Conservation (phyloP, 2,329 filamentous ascomycete genomes). For the Apiospora saccharicola region DNA sequence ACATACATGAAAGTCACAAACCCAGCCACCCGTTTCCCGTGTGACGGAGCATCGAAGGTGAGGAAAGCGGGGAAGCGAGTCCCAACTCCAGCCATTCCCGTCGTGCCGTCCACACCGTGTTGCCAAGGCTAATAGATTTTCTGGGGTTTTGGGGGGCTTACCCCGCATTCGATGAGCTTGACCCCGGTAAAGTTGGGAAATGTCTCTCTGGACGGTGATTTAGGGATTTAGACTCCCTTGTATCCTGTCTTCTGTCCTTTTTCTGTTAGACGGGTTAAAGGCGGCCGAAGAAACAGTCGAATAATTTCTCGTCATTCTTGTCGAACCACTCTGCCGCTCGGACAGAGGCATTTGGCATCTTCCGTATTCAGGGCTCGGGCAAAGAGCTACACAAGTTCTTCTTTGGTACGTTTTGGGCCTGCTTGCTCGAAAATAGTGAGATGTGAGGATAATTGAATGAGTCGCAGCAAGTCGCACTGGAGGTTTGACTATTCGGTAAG, state of each 20-base stretch:
- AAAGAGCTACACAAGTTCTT: background rate
- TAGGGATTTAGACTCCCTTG: background rate
- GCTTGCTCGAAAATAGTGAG: background rate
- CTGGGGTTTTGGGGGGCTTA: constrained; percentile 1
- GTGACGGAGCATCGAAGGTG: background rate
- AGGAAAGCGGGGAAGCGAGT: constrained; percentile 6
- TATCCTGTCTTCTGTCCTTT: background rate
- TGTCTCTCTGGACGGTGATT: background rate
- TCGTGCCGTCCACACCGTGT: constrained; percentile 7
- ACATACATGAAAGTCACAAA: background rate
- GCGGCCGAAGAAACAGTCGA: background rate
- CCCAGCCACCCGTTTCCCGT: constrained; percentile 7
- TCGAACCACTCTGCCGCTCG: background rate
- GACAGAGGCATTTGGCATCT: background rate
- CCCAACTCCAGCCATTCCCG: constrained; percentile 4
- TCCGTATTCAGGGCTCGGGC: background rate
- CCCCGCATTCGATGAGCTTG: constrained; percentile 20
- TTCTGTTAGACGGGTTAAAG: constrained; percentile 6
- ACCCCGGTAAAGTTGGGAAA: background rate
- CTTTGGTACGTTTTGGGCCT: background rate
- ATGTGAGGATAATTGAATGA: background rate
- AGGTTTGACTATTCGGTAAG: background rate
- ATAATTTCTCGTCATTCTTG: constrained; percentile 4
- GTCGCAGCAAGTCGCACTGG: background rate
- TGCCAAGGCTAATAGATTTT: background rate